These are phyloP conservation scores for Scleromitrula shiraiana DNA, from an alignment of 2,329 filamentous ascomycete genomes.

Conservation along the genomic window DNA sequence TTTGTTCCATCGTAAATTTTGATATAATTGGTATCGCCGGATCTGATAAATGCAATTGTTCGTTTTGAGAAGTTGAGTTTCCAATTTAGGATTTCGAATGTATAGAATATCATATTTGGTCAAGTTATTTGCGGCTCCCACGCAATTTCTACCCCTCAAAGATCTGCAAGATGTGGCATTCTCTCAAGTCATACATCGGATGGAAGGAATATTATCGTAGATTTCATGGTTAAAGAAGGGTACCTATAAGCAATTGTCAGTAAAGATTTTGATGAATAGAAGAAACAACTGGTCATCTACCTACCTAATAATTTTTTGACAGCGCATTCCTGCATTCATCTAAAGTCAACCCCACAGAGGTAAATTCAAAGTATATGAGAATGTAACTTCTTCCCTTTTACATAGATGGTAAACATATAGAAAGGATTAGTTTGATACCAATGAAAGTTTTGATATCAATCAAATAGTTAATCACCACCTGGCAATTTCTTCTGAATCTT, in stretches of 20 bases:
- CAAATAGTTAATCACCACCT: background rate
- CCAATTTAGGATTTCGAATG: background rate
- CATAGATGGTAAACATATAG: no score
- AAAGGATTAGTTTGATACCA: conserved; percentile 4
- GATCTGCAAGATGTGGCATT: conserved; percentile 4
- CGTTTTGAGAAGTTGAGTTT: background rate
- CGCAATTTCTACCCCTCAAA: conserved; percentile 2
- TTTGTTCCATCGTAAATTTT: background rate
- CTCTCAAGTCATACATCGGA: conserved; percentile 5
- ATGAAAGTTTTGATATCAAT: conserved; percentile 4
- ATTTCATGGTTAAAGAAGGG: background rate
- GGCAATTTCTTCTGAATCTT: background rate
- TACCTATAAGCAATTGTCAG: conserved; percentile 20
- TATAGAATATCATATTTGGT: conserved; percentile 1
- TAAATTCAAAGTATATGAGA: conserved; percentile 13
- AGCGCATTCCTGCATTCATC: conserved; percentile 25
- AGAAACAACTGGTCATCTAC: conserved; percentile 12
- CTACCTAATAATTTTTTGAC: conserved; percentile 22
- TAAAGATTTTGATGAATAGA: conserved; percentile 9
- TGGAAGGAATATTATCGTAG: conserved; percentile 3
- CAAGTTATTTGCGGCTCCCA: background rate
- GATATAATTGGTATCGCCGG: background rate
- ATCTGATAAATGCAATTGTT: background rate
- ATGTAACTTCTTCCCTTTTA: conserved; percentile 5
- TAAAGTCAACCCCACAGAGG: conserved; percentile 15